Percentiles rank a stretch among this genome's conserved stretches.
These are phyloP conservation scores for Phytophthora kernoviae DNA, from an alignment of 352 stramenopile species.

Conservation along the genomic window DNA sequence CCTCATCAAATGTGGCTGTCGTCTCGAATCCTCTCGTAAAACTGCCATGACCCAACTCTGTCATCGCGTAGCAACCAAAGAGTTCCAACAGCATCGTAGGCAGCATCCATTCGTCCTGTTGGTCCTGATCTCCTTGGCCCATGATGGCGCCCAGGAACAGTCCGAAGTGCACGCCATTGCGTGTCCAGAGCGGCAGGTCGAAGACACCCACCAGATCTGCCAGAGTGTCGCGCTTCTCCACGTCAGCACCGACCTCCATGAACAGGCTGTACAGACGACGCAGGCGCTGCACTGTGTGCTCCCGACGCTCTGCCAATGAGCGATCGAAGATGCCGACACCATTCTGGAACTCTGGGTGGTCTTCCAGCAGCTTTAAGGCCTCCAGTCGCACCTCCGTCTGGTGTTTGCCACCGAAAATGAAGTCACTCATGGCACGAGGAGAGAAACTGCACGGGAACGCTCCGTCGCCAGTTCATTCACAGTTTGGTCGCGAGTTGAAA, in stretches of 20 bases:
- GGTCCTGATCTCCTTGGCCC: conserved; percentile 75
- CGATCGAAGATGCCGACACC: conserved; percentile 52
- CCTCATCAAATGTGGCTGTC: conserved; percentile 93
- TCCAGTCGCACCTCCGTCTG: conserved; percentile 54
- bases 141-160: conserved; percentile 82
- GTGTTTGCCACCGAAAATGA: conserved; percentile 54
- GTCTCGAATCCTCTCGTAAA: conserved; percentile 93
- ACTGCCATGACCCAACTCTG: conserved; percentile 92
- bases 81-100: conserved; percentile 77
- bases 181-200: conserved; percentile 67
- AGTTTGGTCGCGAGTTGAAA: conserved; percentile 46
- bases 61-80: conserved; percentile 90
- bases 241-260: conserved; percentile 53
- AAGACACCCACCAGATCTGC: conserved; percentile 70
- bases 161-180: conserved; percentile 84
- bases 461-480: conserved; percentile 57
- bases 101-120: conserved; percentile 83
- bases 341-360: conserved; percentile 49
- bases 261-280: conserved; percentile 67
- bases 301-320: conserved; percentile 51
- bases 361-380: conserved; percentile 52
- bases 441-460: conserved; percentile 55
- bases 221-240: conserved; percentile 65
- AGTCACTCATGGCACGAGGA: conserved; percentile 60
- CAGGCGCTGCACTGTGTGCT: conserved; percentile 57